Base-by-base conservation (phyloP, 2,329 filamentous ascomycete genomes). In the Diaporthe capsici region DNA sequence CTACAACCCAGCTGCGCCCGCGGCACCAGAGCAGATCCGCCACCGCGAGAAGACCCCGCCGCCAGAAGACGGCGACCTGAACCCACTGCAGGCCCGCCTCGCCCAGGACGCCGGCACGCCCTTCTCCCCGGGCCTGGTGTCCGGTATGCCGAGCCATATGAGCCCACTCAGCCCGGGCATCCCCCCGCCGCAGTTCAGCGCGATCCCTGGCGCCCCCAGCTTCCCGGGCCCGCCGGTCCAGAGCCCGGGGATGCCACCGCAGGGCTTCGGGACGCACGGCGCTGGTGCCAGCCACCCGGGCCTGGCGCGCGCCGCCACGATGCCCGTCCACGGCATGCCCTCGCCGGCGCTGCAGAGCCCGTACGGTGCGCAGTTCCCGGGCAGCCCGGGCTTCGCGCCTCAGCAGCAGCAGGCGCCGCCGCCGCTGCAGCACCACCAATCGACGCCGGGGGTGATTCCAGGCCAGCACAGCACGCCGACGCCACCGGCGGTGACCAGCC, bases 1-100 rank as follows among this genome's bases (percentile, higher is more conserved):
- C 3, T 96, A 96, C 81, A 96, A 96, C 81, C 94, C 94, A 4
- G 94, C 94, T 0, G 94, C 94, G 1, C 94, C 94, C 6, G 89
- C 93, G 0, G 93, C 93, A 0, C 93, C 94, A 0, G 94, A 96
- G 82, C 87, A 90, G 31, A 91, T 95, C 71, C 87, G 89, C 28
- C 91, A 94, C 82, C 89, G 94, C 65, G 94, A 96, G 83, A 95
- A 95, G 88, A 96, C 94, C 0, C 94, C 94, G 2, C 94, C 94
- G 5, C 93, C 93, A 4, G 90, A 92, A 47, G 94, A 95, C 79
- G 91, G 88, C 53, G 90, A 87, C 17, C 85, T 87, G 3, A 90
- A 92, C 78, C 91, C 91, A 4, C 83, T 93, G 31, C 88, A 88
- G 6, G 89, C 90, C 68, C 90, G 90, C 17, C 86, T 92, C 3